A percentile compares a stretch with the other conserved stretches of the same genome.
phyloP scores from a whole-genome alignment of 106 monocot genomes.

The Triglochin maritima region DNA sequence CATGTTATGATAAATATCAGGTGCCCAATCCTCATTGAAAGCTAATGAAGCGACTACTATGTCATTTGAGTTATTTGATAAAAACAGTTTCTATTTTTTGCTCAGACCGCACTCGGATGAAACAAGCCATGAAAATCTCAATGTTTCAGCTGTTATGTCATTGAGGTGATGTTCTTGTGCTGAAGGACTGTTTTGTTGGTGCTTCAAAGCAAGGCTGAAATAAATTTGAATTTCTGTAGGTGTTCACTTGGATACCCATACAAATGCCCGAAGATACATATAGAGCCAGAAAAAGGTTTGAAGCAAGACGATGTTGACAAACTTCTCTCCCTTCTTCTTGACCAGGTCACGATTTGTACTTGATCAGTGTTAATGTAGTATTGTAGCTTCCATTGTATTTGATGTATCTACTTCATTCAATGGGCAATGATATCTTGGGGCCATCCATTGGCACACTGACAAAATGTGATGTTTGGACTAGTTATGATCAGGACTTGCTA shows the following conservation, averaged over 20 bases:
- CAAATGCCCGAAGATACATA: conserved; percentile 78
- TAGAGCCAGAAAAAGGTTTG: conserved; percentile 54
- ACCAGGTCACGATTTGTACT: conserved; percentile 46
- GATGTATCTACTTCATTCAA: too few species aligned
- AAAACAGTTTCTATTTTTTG: not conserved
- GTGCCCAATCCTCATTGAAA: conserved; percentile 16
- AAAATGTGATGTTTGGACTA: too few species aligned
- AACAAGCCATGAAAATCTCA: conserved; percentile 31
- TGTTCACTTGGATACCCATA: conserved; percentile 80
- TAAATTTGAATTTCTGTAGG: conserved; percentile 26
- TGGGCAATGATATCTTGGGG: too few species aligned
- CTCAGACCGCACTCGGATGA: conserved; percentile 70
- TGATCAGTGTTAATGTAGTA: not conserved
- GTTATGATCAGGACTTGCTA: too few species aligned
- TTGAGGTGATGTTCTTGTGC: conserved; percentile 39
- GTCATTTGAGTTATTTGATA: not conserved
- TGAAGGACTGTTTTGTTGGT: not conserved
- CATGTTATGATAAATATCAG: conserved; percentile 57
- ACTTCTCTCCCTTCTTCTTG: conserved; percentile 61
- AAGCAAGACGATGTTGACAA: conserved; percentile 50
- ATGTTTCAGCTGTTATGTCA: conserved; percentile 49
- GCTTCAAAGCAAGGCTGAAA: not conserved
- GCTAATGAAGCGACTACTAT: not conserved
- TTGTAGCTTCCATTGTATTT: not conserved
- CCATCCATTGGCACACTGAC: too few species aligned